Percentiles rank a stretch among this genome's conserved stretches.
These are phyloP conservation scores for Pseudogymnoascus sp. DNA, from an alignment of 2,329 filamentous ascomycete species.

Conservation along the genomic window DNA sequence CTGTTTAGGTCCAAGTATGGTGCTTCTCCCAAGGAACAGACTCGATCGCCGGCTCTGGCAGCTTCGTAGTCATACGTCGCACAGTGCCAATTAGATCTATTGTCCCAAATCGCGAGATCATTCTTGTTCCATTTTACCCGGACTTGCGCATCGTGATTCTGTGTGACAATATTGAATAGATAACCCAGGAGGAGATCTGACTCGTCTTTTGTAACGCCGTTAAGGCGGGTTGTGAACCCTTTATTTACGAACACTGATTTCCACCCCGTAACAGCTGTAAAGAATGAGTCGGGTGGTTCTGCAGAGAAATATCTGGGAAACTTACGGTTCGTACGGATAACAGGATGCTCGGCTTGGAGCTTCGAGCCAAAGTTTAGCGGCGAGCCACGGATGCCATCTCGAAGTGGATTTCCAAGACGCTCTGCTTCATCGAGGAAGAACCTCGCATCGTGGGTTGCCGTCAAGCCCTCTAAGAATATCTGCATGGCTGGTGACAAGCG, in stretches of 20 bases:
- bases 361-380: slow-evolving; percentile 48
- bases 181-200: slow-evolving; percentile 34
- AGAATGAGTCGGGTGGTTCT: neutral
- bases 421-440: slow-evolving; percentile 44
- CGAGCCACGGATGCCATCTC: slow-evolving; percentile 38
- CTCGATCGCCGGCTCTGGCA: slow-evolving; percentile 36
- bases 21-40: slow-evolving; percentile 40
- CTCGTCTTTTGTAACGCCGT: slow-evolving; percentile 46
- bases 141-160: slow-evolving; percentile 51
- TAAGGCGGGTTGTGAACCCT: slow-evolving; percentile 46
- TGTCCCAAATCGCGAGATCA: slow-evolving; percentile 59
- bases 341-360: slow-evolving; percentile 36
- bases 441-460: slow-evolving; percentile 40
- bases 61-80: slow-evolving; percentile 55
- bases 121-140: slow-evolving; percentile 45
- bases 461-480: slow-evolving; percentile 40
- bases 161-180: slow-evolving; percentile 36
- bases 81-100: slow-evolving; percentile 42
- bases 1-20: neutral
- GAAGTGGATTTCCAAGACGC: slow-evolving; percentile 33
- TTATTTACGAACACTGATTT: slow-evolving; percentile 39
- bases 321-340: slow-evolving; percentile 48
- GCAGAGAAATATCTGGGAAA: neutral
- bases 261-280: slow-evolving; percentile 45
- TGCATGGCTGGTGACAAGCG: slow-evolving; percentile 41